phyloP scores from a whole-genome alignment of 805 yeast species.

The Candida ficus region DNA sequence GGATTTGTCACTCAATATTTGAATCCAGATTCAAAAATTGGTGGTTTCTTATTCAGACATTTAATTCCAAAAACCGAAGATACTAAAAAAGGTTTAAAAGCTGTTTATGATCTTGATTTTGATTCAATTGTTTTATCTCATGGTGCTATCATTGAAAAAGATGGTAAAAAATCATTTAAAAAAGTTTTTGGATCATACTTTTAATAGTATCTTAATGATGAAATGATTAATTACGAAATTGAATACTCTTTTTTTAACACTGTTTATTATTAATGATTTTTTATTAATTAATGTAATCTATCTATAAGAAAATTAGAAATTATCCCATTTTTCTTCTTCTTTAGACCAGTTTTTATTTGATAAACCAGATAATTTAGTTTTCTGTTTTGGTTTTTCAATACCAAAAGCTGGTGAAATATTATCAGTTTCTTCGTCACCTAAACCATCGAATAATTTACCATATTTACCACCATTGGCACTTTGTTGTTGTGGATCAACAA shows the following conservation, averaged over 20 bases:
- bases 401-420: conserved; percentile 68
- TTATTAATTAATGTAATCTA: not conserved
- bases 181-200: conserved; percentile 20
- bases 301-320: too few species aligned
- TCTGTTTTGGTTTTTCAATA: conserved; percentile 47
- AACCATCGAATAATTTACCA: conserved; percentile 52
- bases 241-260: not conserved
- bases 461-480: conserved; percentile 33
- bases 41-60: conserved; percentile 28
- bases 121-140: conserved; percentile 51
- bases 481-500: conserved; percentile 28
- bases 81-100: conserved; percentile 15
- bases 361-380: conserved; percentile 51
- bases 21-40: conserved; percentile 37
- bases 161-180: conserved; percentile 26
- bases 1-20: conserved; percentile 34
- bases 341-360: conserved; percentile 37
- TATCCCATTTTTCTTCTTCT: conserved; percentile 66
- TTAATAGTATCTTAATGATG: not conserved
- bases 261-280: not conserved
- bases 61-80: conserved; percentile 17
- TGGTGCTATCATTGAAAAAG: conserved; percentile 48
- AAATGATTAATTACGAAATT: not conserved
- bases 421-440: conserved; percentile 34
- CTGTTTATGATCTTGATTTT: conserved; percentile 37